Conservation (phyloP, 2,329 filamentous ascomycete genomes). For the Penicillium sp. region DNA sequence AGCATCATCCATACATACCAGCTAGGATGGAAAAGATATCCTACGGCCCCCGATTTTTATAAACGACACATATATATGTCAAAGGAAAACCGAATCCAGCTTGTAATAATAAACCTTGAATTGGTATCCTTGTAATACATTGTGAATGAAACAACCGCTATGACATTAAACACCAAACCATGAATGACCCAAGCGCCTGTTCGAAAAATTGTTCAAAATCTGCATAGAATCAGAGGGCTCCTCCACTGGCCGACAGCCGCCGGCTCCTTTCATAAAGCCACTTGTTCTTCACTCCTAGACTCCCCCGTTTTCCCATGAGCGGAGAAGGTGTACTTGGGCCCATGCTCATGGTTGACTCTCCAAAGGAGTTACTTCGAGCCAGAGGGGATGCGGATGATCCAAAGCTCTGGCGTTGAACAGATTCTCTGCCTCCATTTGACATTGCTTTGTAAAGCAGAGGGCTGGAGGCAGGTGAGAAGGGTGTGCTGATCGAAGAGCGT, state of each 20-base stretch:
- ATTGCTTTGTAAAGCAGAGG: slow-evolving; percentile 69
- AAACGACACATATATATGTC: not conserved
- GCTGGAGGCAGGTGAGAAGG: slow-evolving; percentile 56
- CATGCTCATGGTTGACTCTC: slow-evolving; percentile 41
- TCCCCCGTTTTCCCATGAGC: slow-evolving; percentile 63
- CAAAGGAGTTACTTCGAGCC: slow-evolving; percentile 35
- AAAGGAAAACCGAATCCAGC: not conserved
- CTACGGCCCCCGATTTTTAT: not conserved
- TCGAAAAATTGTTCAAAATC: slow-evolving; percentile 12
- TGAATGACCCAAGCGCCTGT: slow-evolving; percentile 18
- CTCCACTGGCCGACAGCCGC: slow-evolving; percentile 40
- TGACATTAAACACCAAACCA: slow-evolving; percentile 15
- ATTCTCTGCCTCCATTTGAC: slow-evolving; percentile 35
- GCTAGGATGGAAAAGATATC: not conserved
- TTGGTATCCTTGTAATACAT: slow-evolving; percentile 14
- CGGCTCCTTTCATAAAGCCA: slow-evolving; percentile 86
- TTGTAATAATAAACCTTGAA: not conserved
- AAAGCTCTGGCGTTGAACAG: slow-evolving; percentile 54
- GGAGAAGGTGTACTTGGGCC: slow-evolving; percentile 68
- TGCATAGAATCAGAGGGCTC: slow-evolving; percentile 30
- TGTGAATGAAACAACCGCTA: slow-evolving; percentile 18
- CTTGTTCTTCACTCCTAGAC: slow-evolving; percentile 81
- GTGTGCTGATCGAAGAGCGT: slow-evolving; percentile 45
- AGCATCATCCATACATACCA: not conserved
- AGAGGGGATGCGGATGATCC: slow-evolving; percentile 50